phyloP scores from a whole-genome alignment of 2,329 filamentous ascomycete genomes.

The Plectosphaerella cucumerina region DNA sequence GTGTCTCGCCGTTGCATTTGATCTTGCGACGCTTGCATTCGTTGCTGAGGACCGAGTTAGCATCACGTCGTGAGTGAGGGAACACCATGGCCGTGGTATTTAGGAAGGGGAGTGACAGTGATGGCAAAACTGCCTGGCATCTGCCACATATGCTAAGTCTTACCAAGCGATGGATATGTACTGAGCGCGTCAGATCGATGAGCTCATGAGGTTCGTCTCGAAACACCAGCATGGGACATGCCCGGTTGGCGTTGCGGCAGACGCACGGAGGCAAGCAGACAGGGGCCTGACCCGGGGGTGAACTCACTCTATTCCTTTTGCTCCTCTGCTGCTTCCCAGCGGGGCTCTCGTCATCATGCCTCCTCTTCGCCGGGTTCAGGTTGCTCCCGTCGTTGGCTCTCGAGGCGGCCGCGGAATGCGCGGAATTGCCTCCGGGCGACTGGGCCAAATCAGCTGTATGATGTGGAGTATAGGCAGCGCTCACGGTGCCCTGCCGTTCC shows the following conservation, averaged over 20 bases:
- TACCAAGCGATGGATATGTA: conserved; percentile 62
- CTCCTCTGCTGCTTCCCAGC: conserved; percentile 49
- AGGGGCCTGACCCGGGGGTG: conserved; percentile 2
- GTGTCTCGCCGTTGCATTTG: conserved; percentile 68
- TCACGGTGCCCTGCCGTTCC: conserved; percentile 13
- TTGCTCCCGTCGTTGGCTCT: neutral
- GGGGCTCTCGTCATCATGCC: conserved; percentile 35
- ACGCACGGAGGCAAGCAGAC: no score
- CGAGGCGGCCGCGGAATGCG: conserved; percentile 16
- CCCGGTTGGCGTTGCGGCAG: no score
- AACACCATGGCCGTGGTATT: no score
- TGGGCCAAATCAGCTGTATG: conserved; percentile 14
- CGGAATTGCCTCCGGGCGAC: conserved; percentile 46
- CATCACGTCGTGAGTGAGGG: neutral
- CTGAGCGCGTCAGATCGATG: conserved; percentile 20
- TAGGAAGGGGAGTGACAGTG: no score
- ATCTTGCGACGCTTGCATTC: conserved; percentile 74
- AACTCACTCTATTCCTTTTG: conserved; percentile 55
- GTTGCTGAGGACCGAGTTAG: conserved; percentile 45
- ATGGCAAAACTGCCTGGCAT: no score
- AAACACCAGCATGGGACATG: no score
- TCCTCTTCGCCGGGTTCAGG: conserved; percentile 21
- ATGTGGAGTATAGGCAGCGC: conserved; percentile 15
- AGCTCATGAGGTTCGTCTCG: conserved; percentile 9
- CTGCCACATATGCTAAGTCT: conserved; percentile 17